phyloP scores from a whole-genome alignment of 2,329 filamentous ascomycete genomes.

The Alternaria rosae region DNA sequence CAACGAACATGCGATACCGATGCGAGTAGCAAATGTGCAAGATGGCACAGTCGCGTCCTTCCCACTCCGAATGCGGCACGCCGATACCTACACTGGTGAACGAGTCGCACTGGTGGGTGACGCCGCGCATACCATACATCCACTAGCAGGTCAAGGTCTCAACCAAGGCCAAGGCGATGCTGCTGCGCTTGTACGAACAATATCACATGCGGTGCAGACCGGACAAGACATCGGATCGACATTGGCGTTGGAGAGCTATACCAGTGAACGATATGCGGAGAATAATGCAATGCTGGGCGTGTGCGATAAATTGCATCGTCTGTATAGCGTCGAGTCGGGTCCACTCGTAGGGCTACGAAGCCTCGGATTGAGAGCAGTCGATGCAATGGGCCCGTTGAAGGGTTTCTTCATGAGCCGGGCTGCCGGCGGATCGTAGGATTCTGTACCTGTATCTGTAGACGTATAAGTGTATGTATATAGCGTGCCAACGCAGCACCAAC shows the following conservation, averaged over 20 bases:
- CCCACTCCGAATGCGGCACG: slow-evolving; percentile 88
- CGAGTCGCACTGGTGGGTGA: slow-evolving; percentile 93
- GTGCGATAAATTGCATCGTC: slow-evolving; percentile 89
- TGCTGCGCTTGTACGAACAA: slow-evolving; percentile 75
- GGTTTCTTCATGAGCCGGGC: slow-evolving; percentile 81
- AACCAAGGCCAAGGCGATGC: slow-evolving; percentile 94
- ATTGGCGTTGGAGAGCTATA: slow-evolving; percentile 82
- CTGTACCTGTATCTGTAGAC: slow-evolving; percentile 21
- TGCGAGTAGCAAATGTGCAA: slow-evolving; percentile 74
- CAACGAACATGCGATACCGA: slow-evolving; percentile 63
- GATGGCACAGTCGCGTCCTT: slow-evolving; percentile 85
- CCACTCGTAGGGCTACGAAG: slow-evolving; percentile 83
- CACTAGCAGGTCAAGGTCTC: slow-evolving; percentile 90
- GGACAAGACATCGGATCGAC: slow-evolving; percentile 86
- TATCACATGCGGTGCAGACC: slow-evolving; percentile 78
- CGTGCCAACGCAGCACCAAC: not conserved
- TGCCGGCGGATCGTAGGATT: slow-evolving; percentile 45
- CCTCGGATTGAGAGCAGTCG: slow-evolving; percentile 76
- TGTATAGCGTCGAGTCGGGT: slow-evolving; percentile 82
- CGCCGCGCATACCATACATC: slow-evolving; percentile 93
- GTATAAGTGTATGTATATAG: slow-evolving; percentile 11
- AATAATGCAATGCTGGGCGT: slow-evolving; percentile 81
- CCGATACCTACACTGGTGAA: slow-evolving; percentile 90
- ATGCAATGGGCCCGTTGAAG: slow-evolving; percentile 78
- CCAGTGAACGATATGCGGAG: slow-evolving; percentile 77